These are phyloP conservation scores for Russula ochroleuca DNA, from an alignment of 768 basidiomycete species.

Conservation along the genomic window DNA sequence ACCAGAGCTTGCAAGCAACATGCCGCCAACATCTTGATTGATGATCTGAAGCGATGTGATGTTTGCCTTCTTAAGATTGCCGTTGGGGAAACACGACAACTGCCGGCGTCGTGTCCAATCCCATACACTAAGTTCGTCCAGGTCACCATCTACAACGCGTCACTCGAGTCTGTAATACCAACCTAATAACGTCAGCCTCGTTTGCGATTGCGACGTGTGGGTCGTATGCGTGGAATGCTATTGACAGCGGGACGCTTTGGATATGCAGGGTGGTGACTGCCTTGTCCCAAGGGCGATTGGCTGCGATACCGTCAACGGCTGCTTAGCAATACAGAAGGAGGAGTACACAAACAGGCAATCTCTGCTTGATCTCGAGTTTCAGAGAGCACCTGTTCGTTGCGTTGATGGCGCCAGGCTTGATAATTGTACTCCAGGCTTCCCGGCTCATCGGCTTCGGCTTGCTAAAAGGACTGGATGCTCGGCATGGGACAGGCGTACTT, in stretches of 20 bases:
- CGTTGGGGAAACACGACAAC: constrained; percentile 83
- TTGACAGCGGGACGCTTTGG: constrained; percentile 57
- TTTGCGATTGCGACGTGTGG: constrained; percentile 83
- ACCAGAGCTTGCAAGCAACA: constrained; percentile 86
- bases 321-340: not conserved
- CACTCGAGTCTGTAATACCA: constrained; percentile 25
- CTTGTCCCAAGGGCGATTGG: constrained; percentile 64
- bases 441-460: constrained; percentile 93
- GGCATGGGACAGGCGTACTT: not conserved
- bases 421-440: constrained; percentile 92
- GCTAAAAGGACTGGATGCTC: constrained; percentile 45
- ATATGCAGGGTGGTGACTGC: constrained; percentile 62
- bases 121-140: constrained; percentile 61
- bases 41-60: constrained; percentile 89
- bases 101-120: constrained; percentile 85
- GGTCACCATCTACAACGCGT: constrained; percentile 18
- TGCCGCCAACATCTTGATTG: constrained; percentile 91
- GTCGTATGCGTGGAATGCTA: constrained; percentile 92
- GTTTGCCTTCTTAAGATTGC: constrained; percentile 73
- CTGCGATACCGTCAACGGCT: constrained; percentile 38
- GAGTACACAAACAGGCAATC: constrained; percentile 58
- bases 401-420: constrained; percentile 88
- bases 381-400: constrained; percentile 75
- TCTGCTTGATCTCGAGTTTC: constrained; percentile 67
- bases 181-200: constrained; percentile 85